Conservation (phyloP, 306 rosid genomes). For the Cicer bijugum region DNA sequence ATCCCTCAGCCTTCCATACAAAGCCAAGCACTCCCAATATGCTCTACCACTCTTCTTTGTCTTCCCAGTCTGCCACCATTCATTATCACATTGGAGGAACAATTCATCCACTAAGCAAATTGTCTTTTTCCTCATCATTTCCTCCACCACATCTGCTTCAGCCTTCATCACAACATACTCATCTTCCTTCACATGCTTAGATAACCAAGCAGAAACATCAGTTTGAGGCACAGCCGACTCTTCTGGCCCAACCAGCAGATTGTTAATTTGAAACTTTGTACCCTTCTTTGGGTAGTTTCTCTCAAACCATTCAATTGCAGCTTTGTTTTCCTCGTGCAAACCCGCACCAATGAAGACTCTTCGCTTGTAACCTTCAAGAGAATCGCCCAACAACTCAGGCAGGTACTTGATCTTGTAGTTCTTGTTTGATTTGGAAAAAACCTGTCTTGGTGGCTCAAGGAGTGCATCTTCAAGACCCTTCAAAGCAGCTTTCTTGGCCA, state of each 20-base stretch:
- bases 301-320: slow-evolving; percentile 55
- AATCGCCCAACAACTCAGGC: slow-evolving; percentile 60
- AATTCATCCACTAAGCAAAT: slow-evolving; percentile 63
- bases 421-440: neutral
- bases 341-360: slow-evolving; percentile 57
- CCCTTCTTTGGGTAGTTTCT: slow-evolving; percentile 58
- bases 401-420: slow-evolving; percentile 56
- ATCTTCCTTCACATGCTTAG: slow-evolving; percentile 53
- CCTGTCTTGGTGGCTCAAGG: slow-evolving; percentile 62
- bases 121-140: slow-evolving; percentile 53
- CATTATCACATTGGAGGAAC: slow-evolving; percentile 63
- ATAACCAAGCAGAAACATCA: slow-evolving; percentile 58
- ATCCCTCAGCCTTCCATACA: slow-evolving; percentile 71
- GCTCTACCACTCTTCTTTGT: slow-evolving; percentile 51
- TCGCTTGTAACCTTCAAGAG: slow-evolving; percentile 55
- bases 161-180: slow-evolving; percentile 77
- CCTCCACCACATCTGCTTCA: slow-evolving; percentile 59
- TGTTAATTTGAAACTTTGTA: slow-evolving; percentile 56
- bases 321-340: slow-evolving; percentile 49
- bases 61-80: slow-evolving; percentile 61
- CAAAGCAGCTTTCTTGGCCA: slow-evolving; percentile 43
- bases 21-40: slow-evolving; percentile 69
- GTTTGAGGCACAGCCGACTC: slow-evolving; percentile 1
- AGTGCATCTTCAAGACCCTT: slow-evolving; percentile 59
- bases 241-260: slow-evolving; percentile 43